phyloP scores from a whole-genome alignment of 78 protist genomes.

The Mastigamoeba balamuthi region DNA sequence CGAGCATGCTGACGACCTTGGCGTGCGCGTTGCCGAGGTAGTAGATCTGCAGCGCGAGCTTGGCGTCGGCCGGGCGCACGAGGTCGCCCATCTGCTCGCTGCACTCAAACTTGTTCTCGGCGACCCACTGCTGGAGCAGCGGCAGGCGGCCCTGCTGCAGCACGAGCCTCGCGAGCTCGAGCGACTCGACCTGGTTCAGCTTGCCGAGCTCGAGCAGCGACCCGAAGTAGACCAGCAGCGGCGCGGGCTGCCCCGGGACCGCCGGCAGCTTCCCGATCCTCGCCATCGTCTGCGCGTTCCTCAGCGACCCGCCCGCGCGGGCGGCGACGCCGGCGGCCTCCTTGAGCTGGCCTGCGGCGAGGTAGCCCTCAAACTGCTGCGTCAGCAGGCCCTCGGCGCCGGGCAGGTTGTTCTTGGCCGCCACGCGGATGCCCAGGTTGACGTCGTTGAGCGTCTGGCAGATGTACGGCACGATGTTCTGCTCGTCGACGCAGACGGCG shows the following conservation, averaged over 20 bases:
- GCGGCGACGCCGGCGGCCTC: constrained; percentile 92
- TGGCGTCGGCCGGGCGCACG: constrained; percentile 46
- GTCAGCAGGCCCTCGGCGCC: constrained; percentile 89
- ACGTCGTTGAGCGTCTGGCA: constrained; percentile 49
- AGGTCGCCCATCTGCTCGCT: constrained; percentile 96
- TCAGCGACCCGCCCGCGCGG: constrained; percentile 70
- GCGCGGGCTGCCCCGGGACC: constrained; percentile 62
- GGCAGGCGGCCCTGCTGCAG: constrained; percentile 72
- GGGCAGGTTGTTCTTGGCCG: constrained; percentile 78
- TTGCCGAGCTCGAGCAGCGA: constrained; percentile 80
- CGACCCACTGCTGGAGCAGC: constrained; percentile 85
- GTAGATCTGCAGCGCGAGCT: constrained; percentile 85
- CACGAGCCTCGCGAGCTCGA: constrained; percentile 91
- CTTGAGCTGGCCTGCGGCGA: constrained; percentile 45
- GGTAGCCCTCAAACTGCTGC: constrained; percentile 67
- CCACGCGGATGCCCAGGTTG: constrained; percentile 80
- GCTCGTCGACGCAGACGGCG: constrained; percentile 74
- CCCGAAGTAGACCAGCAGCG: constrained; percentile 90
- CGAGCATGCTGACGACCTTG: constrained; percentile 82
- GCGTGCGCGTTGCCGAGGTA: constrained; percentile 57
- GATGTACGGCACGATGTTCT: constrained; percentile 81
- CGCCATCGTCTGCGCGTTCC: constrained; percentile 85
- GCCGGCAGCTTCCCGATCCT: constrained; percentile 70
- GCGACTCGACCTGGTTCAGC: constrained; percentile 84
- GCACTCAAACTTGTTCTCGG: constrained; percentile 92